phyloP scores from a whole-genome alignment of 768 basidiomycete species.

The Phanerochaete carnosa region DNA sequence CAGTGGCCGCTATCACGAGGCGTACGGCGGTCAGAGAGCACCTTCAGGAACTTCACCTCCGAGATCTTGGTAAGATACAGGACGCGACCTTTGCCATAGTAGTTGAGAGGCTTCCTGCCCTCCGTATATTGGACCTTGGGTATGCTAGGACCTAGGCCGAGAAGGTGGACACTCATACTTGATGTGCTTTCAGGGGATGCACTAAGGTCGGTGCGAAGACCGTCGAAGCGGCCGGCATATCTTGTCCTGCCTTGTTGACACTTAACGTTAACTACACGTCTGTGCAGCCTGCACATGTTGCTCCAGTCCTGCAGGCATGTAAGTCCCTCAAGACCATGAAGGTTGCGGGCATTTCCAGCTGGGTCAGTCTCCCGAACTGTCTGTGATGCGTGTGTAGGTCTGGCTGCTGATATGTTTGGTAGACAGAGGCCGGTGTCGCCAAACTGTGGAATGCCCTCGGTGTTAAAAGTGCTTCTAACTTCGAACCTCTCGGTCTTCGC shows the following conservation, averaged over 20 bases:
- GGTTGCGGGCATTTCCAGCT: conserved; percentile 56
- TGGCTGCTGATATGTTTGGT: background rate
- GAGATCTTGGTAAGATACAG: conserved; percentile 47
- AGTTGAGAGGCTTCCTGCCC: conserved; percentile 39
- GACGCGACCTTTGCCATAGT: conserved; percentile 51
- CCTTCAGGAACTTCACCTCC: conserved; percentile 48
- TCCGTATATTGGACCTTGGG: conserved; percentile 54
- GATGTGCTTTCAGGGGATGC: conserved; percentile 46
- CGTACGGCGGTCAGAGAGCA: conserved; percentile 11
- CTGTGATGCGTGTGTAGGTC: background rate
- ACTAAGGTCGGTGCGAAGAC: conserved; percentile 52
- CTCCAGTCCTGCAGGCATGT: conserved; percentile 39
- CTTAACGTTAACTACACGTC: conserved; percentile 65
- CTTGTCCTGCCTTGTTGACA: conserved; percentile 40
- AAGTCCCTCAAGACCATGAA: conserved; percentile 52
- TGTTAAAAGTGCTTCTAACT: background rate
- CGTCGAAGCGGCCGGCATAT: conserved; percentile 37
- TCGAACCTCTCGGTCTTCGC: conserved; percentile 31
- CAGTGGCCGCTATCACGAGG: conserved; percentile 41
- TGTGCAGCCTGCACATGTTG: conserved; percentile 45
- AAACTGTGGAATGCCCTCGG: conserved; percentile 36
- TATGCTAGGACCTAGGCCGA: conserved; percentile 23
- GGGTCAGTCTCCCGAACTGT: conserved; percentile 38
- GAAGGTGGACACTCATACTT: background rate
- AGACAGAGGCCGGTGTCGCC: conserved; percentile 58